Evolutionary conservation across 2,329 filamentous ascomycete genomes (phyloP).

Genomic region (Fusarium sp.): DNA sequence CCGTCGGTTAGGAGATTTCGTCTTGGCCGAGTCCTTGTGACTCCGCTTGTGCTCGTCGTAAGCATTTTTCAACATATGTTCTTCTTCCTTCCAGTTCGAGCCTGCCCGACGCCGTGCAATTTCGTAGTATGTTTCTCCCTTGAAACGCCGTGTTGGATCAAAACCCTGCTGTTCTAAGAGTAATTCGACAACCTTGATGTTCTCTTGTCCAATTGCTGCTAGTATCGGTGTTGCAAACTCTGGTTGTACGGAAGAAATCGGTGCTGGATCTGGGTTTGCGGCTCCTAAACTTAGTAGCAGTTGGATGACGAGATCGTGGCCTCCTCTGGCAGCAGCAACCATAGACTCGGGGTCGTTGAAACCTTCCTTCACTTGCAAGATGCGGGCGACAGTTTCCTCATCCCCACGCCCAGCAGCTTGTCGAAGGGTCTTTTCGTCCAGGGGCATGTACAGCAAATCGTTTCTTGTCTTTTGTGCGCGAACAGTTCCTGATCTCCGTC

Average conservation of each 20-base stretch:
- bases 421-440: slow-evolving; percentile 70
- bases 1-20: slow-evolving; percentile 61
- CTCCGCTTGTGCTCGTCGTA: slow-evolving; percentile 72
- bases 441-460: slow-evolving; percentile 70
- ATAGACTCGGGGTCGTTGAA: slow-evolving; percentile 85
- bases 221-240: slow-evolving; percentile 93
- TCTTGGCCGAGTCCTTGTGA: slow-evolving; percentile 60
- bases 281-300: slow-evolving; percentile 76
- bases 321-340: slow-evolving; percentile 90
- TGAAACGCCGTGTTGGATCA: slow-evolving; percentile 81
- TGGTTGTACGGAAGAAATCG: slow-evolving; percentile 66
- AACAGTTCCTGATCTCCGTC: slow-evolving; percentile 64
- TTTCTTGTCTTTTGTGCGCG: slow-evolving; percentile 73
- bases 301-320: slow-evolving; percentile 88
- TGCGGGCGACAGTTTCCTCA: slow-evolving; percentile 69
- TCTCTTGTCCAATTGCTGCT: slow-evolving; percentile 89
- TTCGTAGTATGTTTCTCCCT: slow-evolving; percentile 86
- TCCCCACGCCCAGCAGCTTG: slow-evolving; percentile 70
- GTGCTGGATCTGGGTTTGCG: slow-evolving; percentile 74
- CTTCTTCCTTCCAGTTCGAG: slow-evolving; percentile 90
- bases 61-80: slow-evolving; percentile 79
- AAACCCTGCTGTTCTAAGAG: slow-evolving; percentile 81
- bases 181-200: slow-evolving; percentile 84
- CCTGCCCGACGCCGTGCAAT: slow-evolving; percentile 85
- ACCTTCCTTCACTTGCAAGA: slow-evolving; percentile 69